Evolutionary conservation across 495 filamentous ascomycete species (phyloP), one percentile per base, ranked within the genome.

Genomic region (Penicillium pulvis): DNA sequence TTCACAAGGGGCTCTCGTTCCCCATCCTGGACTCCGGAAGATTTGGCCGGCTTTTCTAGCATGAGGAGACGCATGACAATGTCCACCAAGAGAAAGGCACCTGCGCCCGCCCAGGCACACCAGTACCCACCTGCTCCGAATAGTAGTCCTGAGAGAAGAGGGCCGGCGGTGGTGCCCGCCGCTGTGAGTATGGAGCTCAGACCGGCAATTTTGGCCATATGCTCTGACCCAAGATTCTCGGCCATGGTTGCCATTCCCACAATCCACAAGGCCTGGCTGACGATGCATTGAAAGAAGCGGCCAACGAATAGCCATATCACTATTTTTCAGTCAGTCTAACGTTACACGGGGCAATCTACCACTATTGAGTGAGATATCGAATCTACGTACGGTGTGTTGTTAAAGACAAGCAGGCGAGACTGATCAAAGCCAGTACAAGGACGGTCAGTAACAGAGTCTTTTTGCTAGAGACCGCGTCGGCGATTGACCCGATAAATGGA

Each of bases 11-110:
- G 55, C 5, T 56, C 51, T 47, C 43, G 35, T 10, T 61, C 47
- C 35, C 14, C 10, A 12, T 39, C 14, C 28, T 39, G 30, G 7
- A 39, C 6, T 9, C 10, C 41, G 33, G 9, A 33, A 26, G 28
- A n/a, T 17, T 50, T 42, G 5, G 20, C 33, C 17, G 48, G 61
- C 5, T 64, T 65, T 56, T 72, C 70, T n/a, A 71, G 53, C 65
- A 75, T 72, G 10, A 72, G 16, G 24, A 72, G 20, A 10, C 71
- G 67, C 66, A 75, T 63, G 19, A 65, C 36, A 30, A 69, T 70
- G 45, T 75, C 70, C n/a, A 67, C 46, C 3, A 66, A 8, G 3
- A 75, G 51, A 6, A 71, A 61, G 0, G 39, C 45, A 35, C 62
- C 44, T 1, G 61, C 66, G 8, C 60, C 65, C 3, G 43, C 44